These are phyloP conservation scores for Stygiomarasmius scandens DNA, from an alignment of 1,284 basidiomycete species.

Conservation along the genomic window DNA sequence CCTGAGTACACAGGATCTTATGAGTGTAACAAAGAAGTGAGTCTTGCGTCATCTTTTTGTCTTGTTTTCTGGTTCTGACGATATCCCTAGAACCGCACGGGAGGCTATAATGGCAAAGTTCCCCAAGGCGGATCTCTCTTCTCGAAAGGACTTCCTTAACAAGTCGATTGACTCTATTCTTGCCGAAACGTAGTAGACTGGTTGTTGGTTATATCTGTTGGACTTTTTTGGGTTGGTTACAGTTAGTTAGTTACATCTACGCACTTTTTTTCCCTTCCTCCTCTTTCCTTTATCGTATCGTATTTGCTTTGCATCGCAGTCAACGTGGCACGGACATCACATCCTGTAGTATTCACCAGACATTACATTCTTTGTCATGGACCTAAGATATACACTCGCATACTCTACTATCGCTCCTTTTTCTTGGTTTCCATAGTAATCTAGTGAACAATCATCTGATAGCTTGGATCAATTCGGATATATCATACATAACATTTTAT, in stretches of 20 bases:
- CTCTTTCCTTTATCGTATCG: not conserved
- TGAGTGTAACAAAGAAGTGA: constrained; percentile 93
- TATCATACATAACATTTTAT: not conserved
- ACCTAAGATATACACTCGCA: not conserved
- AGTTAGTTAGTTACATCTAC: not conserved
- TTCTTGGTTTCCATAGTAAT: not conserved
- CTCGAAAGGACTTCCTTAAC: constrained; percentile 84
- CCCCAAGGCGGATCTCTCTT: constrained; percentile 84
- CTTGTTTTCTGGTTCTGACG: constrained; percentile 12
- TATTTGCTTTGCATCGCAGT: not conserved
- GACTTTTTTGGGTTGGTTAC: not conserved
- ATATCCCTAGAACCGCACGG: constrained; percentile 71
- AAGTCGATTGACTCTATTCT: constrained; percentile 89
- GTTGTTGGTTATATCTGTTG: not conserved
- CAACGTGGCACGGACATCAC: not conserved
- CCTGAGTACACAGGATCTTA: constrained; percentile 88
- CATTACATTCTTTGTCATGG: constrained; percentile 40
- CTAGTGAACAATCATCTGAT: not conserved
- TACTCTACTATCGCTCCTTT: constrained; percentile 28
- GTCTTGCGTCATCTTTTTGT: constrained; percentile 31
- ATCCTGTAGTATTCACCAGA: not conserved
- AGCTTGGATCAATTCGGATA: constrained; percentile 25
- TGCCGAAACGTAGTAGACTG: constrained; percentile 61
- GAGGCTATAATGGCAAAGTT: constrained; percentile 85
- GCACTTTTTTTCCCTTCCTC: not conserved